Conservation (phyloP, 2,329 filamentous ascomycete species). For the Botrytis byssoidea region DNA sequence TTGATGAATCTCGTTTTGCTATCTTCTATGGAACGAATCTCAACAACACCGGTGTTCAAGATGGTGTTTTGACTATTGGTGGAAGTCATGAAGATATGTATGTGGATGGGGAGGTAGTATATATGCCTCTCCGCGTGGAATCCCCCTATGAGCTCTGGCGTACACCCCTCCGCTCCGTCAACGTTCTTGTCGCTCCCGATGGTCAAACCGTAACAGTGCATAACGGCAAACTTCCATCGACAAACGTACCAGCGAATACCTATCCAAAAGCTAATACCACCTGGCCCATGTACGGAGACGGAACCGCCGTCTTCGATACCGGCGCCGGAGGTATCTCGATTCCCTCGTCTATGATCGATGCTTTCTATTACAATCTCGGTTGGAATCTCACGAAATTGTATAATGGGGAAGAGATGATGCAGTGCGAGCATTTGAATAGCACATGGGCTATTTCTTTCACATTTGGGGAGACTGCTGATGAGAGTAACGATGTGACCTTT, state of each 20-base stretch:
- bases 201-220: not conserved
- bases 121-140: not conserved
- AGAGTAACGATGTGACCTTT: not conserved
- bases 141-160: slow-evolving; percentile 9
- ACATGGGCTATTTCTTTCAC: slow-evolving; percentile 13
- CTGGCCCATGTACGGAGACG: not conserved
- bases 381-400: not conserved
- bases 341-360: not conserved
- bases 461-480: not conserved
- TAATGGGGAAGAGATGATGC: not conserved
- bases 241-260: not conserved
- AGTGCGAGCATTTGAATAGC: slow-evolving; percentile 5
- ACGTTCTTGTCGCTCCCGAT: not conserved
- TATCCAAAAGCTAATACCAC: not conserved
- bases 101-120: slow-evolving; percentile 14
- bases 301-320: slow-evolving; percentile 14
- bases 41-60: not conserved
- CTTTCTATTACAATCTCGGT: slow-evolving; percentile 1
- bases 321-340: slow-evolving; percentile 9
- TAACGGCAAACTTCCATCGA: not conserved
- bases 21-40: slow-evolving; percentile 12
- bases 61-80: slow-evolving; percentile 13
- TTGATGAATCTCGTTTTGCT: slow-evolving; percentile 8
- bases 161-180: not conserved
- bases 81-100: slow-evolving; percentile 10